A percentile compares a stretch with the other conserved stretches of the same genome.
Evolutionary conservation across 2,329 filamentous ascomycete species (phyloP).

Genomic region (Fusarium sterilihyphosum): DNA sequence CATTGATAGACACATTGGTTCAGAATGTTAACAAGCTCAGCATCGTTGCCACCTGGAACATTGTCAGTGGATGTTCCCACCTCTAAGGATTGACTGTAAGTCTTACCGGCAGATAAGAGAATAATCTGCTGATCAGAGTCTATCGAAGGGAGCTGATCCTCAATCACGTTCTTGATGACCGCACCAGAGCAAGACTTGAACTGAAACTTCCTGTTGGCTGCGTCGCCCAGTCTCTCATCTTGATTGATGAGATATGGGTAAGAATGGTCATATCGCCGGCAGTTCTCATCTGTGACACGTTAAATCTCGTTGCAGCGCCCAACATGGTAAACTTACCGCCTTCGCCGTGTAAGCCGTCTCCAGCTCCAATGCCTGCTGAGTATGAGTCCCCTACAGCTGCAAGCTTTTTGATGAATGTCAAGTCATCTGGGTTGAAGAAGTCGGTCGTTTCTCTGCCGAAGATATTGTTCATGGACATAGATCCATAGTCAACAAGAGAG

Average conservation of each 20-base stretch:
- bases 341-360: neutral
- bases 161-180: neutral
- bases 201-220: neutral
- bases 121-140: neutral
- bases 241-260: slow-evolving; percentile 7
- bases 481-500: neutral
- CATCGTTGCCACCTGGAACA: slow-evolving; percentile 1
- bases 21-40: slow-evolving; percentile 9
- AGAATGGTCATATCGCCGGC: slow-evolving; percentile 10
- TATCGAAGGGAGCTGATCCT: neutral
- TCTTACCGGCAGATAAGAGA: neutral
- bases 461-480: neutral
- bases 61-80: rapidly evolving
- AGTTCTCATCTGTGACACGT: neutral
- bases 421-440: neutral
- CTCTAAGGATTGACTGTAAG: rapidly evolving
- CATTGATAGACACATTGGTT: slow-evolving; percentile 17
- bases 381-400: slow-evolving; percentile 26
- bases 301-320: neutral
- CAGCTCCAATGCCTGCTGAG: slow-evolving; percentile 27
- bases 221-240: neutral
- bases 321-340: neutral
- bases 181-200: neutral
- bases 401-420: neutral
- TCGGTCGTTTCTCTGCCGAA: neutral